Conservation (phyloP, 805 yeast genomes). For the Wickerhamomyces strasburgensis region DNA sequence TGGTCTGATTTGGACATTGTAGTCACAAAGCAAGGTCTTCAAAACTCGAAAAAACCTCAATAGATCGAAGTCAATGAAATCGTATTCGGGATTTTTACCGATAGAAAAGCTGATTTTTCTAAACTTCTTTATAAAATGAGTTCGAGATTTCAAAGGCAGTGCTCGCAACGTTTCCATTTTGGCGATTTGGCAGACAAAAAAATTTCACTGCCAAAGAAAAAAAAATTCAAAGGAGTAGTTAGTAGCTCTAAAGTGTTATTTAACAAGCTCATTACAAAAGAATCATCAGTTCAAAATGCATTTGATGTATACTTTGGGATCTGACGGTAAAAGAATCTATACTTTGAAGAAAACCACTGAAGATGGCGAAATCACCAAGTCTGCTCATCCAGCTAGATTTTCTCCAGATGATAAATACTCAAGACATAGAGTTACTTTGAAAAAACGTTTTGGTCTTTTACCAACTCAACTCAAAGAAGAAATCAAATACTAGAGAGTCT, state of each 20-base stretch:
- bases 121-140: too few species aligned
- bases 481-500: slow-evolving; percentile 18
- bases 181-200: too few species aligned
- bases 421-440: slow-evolving; percentile 96
- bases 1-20: slow-evolving; percentile 21
- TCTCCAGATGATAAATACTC: slow-evolving; percentile 99
- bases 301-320: slow-evolving; percentile 95
- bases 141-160: too few species aligned
- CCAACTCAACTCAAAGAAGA: slow-evolving; percentile 62
- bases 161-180: slow-evolving; percentile 3
- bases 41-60: too few species aligned
- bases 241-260: too few species aligned
- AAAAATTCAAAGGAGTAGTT: not conserved
- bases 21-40: not conserved
- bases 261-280: too few species aligned
- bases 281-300: slow-evolving; percentile 56
- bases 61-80: too few species aligned
- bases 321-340: slow-evolving; percentile 93
- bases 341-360: slow-evolving; percentile 80
- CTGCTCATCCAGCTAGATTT: slow-evolving; percentile 99
- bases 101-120: too few species aligned
- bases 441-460: slow-evolving; percentile 86
- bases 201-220: too few species aligned
- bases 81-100: too few species aligned
- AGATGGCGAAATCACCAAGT: slow-evolving; percentile 91